These are phyloP conservation scores for Mucuna pruriens DNA, from an alignment of 306 rosid genomes.

Conservation along the genomic window DNA sequence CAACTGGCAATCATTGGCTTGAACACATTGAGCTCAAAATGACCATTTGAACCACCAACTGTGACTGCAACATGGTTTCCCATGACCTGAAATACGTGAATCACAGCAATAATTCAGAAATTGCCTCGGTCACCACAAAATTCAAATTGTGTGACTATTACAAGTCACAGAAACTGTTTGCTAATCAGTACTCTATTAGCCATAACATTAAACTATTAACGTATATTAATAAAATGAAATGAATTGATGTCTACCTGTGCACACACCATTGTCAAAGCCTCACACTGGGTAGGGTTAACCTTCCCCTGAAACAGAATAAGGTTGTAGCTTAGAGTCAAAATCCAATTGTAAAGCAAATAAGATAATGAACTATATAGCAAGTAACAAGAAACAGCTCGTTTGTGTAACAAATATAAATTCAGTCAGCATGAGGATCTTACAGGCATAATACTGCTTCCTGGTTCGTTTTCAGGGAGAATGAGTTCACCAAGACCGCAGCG, in stretches of 20 bases:
- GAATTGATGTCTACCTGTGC: constrained; percentile 73
- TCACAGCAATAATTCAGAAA: constrained; percentile 15
- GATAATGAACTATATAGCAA: constrained; percentile 26
- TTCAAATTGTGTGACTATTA: not conserved
- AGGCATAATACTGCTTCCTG: constrained; percentile 99
- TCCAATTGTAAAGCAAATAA: constrained; percentile 6
- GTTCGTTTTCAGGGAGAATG: constrained; percentile 98
- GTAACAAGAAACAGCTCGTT: constrained; percentile 10
- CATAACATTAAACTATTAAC: constrained; percentile 2
- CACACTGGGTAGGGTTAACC: constrained; percentile 99
- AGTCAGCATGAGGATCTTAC: constrained; percentile 56
- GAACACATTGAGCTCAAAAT: constrained; percentile 96
- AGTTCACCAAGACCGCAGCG: constrained; percentile 99
- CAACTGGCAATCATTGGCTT: constrained; percentile 90
- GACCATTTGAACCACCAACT: constrained; percentile 97
- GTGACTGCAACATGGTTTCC: constrained; percentile 97
- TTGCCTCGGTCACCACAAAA: not conserved
- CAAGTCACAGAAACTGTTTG: constrained; percentile 21
- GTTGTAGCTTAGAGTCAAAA: constrained; percentile 28
- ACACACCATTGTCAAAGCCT: constrained; percentile 99
- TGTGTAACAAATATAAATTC: constrained; percentile 2
- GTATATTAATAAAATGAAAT: constrained; percentile 23
- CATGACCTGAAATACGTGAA: constrained; percentile 67
- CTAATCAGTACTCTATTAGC: constrained; percentile 15
- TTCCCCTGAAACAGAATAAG: constrained; percentile 78